Evolutionary conservation across 129 eudicot species (phyloP).

Genomic region (Pseudognaphalium luteoalbum): DNA sequence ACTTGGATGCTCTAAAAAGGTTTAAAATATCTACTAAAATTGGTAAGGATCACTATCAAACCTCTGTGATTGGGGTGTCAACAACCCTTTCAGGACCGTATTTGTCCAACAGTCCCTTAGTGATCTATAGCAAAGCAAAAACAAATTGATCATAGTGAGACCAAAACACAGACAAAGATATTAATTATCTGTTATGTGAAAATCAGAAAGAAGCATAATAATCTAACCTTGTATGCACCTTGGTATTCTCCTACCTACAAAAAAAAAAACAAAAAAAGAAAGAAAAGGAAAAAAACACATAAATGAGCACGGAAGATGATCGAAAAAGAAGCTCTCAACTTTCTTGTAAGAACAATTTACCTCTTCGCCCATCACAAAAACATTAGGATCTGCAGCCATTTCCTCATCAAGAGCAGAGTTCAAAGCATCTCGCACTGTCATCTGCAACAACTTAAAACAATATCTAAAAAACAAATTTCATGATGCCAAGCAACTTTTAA

Average conservation of each 20-base stretch:
- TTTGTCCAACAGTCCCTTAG: constrained; percentile 77
- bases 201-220: background rate
- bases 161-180: constrained; percentile 3
- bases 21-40: background rate
- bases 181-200: background rate
- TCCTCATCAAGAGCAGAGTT: constrained; percentile 97
- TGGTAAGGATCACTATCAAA: constrained; percentile 12
- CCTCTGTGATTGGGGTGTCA: constrained; percentile 90
- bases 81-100: constrained; percentile 83
- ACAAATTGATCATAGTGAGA: constrained; percentile 5
- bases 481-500: background rate
- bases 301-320: background rate
- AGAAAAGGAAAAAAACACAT: no score
- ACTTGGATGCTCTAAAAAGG: constrained; percentile 20
- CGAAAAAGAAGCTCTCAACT: no score
- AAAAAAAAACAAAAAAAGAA: no score
- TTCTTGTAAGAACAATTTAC: constrained; percentile 28
- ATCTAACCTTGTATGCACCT: constrained; percentile 85
- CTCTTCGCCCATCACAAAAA: constrained; percentile 96
- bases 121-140: constrained; percentile 37
- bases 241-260: constrained; percentile 85
- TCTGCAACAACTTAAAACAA: constrained; percentile 37
- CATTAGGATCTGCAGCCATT: constrained; percentile 95
- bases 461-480: background rate
- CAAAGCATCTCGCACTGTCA: constrained; percentile 92